These are phyloP conservation scores for Phytophthora macrochlamydospora DNA, from an alignment of 352 stramenopile species.

Conservation along the genomic window DNA sequence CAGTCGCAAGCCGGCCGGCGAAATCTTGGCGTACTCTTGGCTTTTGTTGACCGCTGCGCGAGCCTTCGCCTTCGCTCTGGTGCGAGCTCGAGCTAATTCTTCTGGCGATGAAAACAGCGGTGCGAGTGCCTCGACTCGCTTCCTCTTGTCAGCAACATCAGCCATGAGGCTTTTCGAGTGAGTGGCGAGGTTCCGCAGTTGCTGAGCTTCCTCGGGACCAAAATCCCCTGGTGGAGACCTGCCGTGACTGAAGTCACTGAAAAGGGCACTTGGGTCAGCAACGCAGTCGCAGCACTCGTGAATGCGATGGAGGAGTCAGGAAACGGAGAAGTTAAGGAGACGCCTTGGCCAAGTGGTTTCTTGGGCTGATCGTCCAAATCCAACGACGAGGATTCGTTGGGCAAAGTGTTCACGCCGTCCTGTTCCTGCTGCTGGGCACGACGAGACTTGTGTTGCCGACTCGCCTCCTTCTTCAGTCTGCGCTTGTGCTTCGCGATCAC, in stretches of 20 bases:
- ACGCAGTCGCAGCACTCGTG: slow-evolving; percentile 21
- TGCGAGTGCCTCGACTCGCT: slow-evolving; percentile 20
- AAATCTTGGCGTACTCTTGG: slow-evolving; percentile 16
- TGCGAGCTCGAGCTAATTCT: slow-evolving; percentile 24
- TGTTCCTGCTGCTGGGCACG: slow-evolving; percentile 11
- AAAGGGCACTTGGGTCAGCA: slow-evolving; percentile 39
- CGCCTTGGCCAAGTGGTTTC: background rate
- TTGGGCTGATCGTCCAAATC: slow-evolving; percentile 19
- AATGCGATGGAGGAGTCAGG: slow-evolving; percentile 27
- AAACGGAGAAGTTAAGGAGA: slow-evolving; percentile 4
- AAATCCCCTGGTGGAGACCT: slow-evolving; percentile 45
- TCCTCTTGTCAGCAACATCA: slow-evolving; percentile 31
- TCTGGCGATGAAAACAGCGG: slow-evolving; percentile 33
- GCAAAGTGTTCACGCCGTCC: background rate
- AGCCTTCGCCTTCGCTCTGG: slow-evolving; percentile 23
- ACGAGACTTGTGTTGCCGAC: slow-evolving; percentile 17
- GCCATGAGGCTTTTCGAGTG: slow-evolving; percentile 20
- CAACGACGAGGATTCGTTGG: slow-evolving; percentile 2
- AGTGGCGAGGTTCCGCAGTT: slow-evolving; percentile 38
- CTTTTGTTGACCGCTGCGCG: slow-evolving; percentile 21
- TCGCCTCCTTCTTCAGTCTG: slow-evolving; percentile 28
- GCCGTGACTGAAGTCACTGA: slow-evolving; percentile 46
- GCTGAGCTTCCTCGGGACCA: slow-evolving; percentile 43
- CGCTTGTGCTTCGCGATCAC: slow-evolving; percentile 48
- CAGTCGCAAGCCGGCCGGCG: slow-evolving; percentile 8